Conservation (phyloP, 2,329 filamentous ascomycete species). For the Sporothrix pallida region DNA sequence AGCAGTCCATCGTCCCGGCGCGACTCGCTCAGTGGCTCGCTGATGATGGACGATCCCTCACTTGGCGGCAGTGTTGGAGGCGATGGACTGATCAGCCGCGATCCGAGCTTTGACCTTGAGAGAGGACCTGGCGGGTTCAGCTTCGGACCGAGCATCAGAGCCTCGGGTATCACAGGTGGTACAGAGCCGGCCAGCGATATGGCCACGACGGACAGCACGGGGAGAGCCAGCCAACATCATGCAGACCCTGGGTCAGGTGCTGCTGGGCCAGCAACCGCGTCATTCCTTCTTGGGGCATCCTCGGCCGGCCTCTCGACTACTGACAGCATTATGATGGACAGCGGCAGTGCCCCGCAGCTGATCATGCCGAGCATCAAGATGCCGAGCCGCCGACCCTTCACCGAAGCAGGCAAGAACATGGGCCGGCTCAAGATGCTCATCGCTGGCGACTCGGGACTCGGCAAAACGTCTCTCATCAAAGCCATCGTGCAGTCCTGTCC, state of each 20-base stretch:
- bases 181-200: not conserved
- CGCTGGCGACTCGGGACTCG: conserved; percentile 77
- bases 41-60: conserved; percentile 50
- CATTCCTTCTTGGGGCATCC: conserved; percentile 13
- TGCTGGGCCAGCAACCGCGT: not conserved
- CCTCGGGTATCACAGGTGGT: not conserved
- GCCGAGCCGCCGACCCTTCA: conserved; percentile 87
- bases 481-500: conserved; percentile 85
- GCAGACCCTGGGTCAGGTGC: not conserved
- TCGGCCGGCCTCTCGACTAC: conserved; percentile 22
- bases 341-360: conserved; percentile 71
- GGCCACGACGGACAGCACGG: not conserved
- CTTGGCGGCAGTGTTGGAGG: conserved; percentile 18
- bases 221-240: not conserved
- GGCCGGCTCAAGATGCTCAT: conserved; percentile 89
- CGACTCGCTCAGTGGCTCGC: conserved; percentile 56
- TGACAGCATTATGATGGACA: conserved; percentile 52
- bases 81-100: conserved; percentile 44
- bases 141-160: conserved; percentile 20
- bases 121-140: not conserved
- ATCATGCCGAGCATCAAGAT: conserved; percentile 97
- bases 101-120: conserved; percentile 26
- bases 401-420: conserved; percentile 79
- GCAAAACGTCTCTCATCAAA: conserved; percentile 88
- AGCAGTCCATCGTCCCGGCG: conserved; percentile 59